Percentiles rank a stretch among this genome's conserved stretches.
Evolutionary conservation across 495 filamentous ascomycete species (phyloP).

Genomic region (Diplogelasinospora grovesii): DNA sequence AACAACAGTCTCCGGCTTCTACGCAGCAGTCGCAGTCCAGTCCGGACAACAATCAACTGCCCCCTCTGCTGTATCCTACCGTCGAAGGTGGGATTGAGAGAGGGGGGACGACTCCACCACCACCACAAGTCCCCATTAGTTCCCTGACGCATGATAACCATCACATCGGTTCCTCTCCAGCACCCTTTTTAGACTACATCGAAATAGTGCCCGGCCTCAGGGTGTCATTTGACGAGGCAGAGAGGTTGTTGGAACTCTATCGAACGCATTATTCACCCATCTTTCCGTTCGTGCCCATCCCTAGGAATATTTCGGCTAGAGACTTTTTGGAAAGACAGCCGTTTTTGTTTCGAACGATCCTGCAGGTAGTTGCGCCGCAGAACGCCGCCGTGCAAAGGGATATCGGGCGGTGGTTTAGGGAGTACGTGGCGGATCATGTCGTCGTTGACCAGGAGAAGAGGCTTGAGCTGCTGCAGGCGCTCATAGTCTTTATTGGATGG

Average conservation of each 20-base stretch:
- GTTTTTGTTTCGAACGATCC: conserved; percentile 21
- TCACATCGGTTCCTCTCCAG: too few relatives aligned
- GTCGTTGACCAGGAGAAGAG: conserved; percentile 16
- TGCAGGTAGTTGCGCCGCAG: conserved; percentile 15
- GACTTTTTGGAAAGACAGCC: conserved; percentile 12
- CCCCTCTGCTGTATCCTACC: too few relatives aligned
- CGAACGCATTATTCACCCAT: conserved; percentile 12
- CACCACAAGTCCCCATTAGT: conserved; percentile 4
- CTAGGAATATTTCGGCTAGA: conserved; percentile 3
- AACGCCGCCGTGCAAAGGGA: conserved; percentile 11
- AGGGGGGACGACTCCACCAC: too few relatives aligned
- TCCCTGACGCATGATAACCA: neutral
- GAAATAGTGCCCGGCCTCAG: conserved; percentile 16
- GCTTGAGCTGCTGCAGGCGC: conserved; percentile 22
- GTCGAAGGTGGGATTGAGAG: too few relatives aligned
- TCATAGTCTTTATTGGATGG: conserved; percentile 21
- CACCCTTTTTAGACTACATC: conserved; percentile 1
- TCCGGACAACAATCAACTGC: too few relatives aligned
- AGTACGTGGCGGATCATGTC: conserved; percentile 15
- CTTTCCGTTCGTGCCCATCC: conserved; percentile 22
- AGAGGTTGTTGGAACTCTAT: conserved; percentile 12
- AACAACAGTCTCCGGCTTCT: conserved; percentile 4
- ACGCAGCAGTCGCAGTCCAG: neutral
- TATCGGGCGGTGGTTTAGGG: conserved; percentile 9
- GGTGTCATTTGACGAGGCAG: conserved; percentile 12